phyloP scores from a whole-genome alignment of 108 stramenopile species.

The Skeletonema potamos region DNA sequence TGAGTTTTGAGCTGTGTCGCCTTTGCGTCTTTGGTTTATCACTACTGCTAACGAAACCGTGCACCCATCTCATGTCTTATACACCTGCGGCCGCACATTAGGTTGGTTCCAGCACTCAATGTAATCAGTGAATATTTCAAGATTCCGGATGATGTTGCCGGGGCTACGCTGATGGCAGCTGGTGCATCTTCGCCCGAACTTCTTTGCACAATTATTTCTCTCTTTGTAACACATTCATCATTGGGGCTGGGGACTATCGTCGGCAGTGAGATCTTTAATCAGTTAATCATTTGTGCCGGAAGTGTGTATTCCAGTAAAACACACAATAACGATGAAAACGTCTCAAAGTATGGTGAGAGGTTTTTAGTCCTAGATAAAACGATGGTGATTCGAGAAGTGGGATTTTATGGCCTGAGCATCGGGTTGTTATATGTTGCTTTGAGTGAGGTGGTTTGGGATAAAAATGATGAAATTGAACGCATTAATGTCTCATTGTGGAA shows the following conservation, averaged over 20 bases:
- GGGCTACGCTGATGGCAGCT: slow-evolving; percentile 85
- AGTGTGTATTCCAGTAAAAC: slow-evolving; percentile 57
- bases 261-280: slow-evolving; percentile 79
- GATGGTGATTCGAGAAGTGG: slow-evolving; percentile 67
- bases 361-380: slow-evolving; percentile 52
- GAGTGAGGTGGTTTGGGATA: slow-evolving; percentile 41
- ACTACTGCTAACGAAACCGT: neutral
- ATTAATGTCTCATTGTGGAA: slow-evolving; percentile 63
- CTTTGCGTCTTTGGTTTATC: no score
- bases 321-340: neutral
- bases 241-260: slow-evolving; percentile 82
- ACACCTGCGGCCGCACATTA: slow-evolving; percentile 3
- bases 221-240: slow-evolving; percentile 81
- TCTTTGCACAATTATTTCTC: slow-evolving; percentile 60
- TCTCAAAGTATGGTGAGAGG: slow-evolving; percentile 40
- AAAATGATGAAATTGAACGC: slow-evolving; percentile 47
- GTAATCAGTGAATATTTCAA: slow-evolving; percentile 65
- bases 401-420: slow-evolving; percentile 70
- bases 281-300: slow-evolving; percentile 82
- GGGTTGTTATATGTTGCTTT: slow-evolving; percentile 58
- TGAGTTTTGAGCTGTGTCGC: neutral
- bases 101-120: slow-evolving; percentile 81
- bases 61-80: neutral
- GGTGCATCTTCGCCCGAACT: slow-evolving; percentile 81
- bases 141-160: slow-evolving; percentile 80